Evolutionary conservation across 371 early-diverging fungal species (phyloP), one percentile per base, ranked within the genome.

Genomic region (Coemansia sp.): DNA sequence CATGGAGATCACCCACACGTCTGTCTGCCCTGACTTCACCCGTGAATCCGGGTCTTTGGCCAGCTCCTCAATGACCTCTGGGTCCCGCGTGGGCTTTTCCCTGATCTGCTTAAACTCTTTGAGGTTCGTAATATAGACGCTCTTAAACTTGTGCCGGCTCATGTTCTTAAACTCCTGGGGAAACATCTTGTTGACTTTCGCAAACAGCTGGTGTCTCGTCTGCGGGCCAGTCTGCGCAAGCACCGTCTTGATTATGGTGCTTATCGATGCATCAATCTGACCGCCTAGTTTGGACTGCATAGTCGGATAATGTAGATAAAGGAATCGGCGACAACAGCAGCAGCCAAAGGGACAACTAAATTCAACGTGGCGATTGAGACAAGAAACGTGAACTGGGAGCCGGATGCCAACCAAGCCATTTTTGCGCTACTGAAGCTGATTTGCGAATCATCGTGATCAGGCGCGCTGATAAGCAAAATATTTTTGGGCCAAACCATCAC

Each of bases 141-240:
- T 35, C 59, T 78, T 78, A 31, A 76, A 72, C 49, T 65, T 61
- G 50, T 45, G 55, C 34, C 63, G 60, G 9, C 77, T 55, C 4
- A 78, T 47, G 3, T 48, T 53, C 8, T 42, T 26, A 38, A 78
- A 78, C 50, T 78, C 62, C 3, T 63, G 45, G 4, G 77, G 69
- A 33, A 65, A 77, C 6, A 51, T 14, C 16, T 56, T 53, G n/a
- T 40, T 39, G n/a, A 58, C 38, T 7, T 51, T 51, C 7, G 30
- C 16, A 16, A 52, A 68, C 30, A 78, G 70, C 52, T 68, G 69
- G 35, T 62, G 55, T 14, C 66, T 47, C 34, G 77, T 80, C 61
- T 77, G 62, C n/a, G 77, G 80, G 9, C 79, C 79, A 11, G 55
- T 60, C 20, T 61, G 63, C 16, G 66, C 62, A 48, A 78, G 50